Base-by-base conservation (phyloP, 345 rosid species). In the Psidium guajava region DNA sequence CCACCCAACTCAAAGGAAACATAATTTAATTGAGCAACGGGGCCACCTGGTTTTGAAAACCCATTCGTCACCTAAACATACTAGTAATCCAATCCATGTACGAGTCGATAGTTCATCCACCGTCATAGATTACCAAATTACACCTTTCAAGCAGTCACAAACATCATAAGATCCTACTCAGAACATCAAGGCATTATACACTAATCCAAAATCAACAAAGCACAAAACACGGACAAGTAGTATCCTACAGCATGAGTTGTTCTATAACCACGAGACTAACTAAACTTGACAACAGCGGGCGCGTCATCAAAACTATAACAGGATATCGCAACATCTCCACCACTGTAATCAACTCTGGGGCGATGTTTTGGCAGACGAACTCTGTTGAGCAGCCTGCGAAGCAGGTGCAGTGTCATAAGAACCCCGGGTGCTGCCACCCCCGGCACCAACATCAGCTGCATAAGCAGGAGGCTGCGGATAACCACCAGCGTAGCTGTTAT, bases 391-490 rank as follows among this genome's bases (percentile, higher is more conserved):
- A 74, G 92, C 82, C 88, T 94, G 95, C 4, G 95, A 24, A 85
- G 94, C 87, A 12, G 93, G 88, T 1, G 92, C 86, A 0, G 97
- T 83, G 20, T 90, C 84, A 1, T 54, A 50, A 16, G 84, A 36
- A 51, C 86, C 89, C 7, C 86, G 84, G 32, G 88, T 81, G 44
- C 81, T 87, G 7, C 84, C 90, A 84, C 84, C 84, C 15, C 54
- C 58, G 21, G 93, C 83, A 73, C 87, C 90, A 36, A 93, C 92
- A 83, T 93, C 98, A 14, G 94, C 89, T 11, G 95, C 82, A 86
- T 94, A 92, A 6, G 82, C 81, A 2, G 91, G 88, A 86, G 93
- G 87, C 87, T 93, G 94, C 0, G 91, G 83, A 88, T 94, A 93
- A 25, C 90, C 87, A 36, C 95, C 86, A 8, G 91, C 94, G 81